Conservation (phyloP, 192 early-diverging fungal species). For the Umbelopsis ramanniana region DNA sequence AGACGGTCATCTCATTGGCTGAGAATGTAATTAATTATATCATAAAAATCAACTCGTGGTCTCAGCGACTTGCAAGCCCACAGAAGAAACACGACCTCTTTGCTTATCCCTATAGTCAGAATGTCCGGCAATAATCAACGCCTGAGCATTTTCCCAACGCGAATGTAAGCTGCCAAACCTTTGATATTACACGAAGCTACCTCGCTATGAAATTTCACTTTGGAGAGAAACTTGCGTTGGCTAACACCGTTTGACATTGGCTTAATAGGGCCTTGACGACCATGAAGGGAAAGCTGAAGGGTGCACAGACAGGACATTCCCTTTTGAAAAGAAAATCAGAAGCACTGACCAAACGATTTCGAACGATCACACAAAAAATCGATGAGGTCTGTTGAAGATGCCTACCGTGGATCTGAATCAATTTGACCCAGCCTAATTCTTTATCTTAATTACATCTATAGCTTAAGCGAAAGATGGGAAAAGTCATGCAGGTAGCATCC, state of each 20-base stretch:
- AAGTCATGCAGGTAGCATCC: constrained; percentile 96
- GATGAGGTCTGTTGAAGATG: constrained; percentile 78
- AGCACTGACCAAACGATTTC: constrained; percentile 93
- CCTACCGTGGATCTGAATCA: not conserved
- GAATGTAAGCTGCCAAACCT: constrained; percentile 68
- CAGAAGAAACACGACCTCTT: not conserved
- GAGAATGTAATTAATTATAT: not conserved
- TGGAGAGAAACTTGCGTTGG: too few relatives aligned
- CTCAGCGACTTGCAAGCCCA: not conserved
- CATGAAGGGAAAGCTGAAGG: constrained; percentile 96
- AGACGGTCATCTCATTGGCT: not conserved
- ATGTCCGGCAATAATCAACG: constrained; percentile 73
- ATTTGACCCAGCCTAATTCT: not conserved
- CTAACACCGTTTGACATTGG: not conserved
- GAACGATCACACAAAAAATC: constrained; percentile 95
- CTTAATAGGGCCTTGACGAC: constrained; percentile 85
- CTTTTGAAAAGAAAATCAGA: constrained; percentile 98
- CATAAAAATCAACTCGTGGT: not conserved
- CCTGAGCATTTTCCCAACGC: constrained; percentile 93
- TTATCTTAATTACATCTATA: constrained; percentile 38
- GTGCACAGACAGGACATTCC: constrained; percentile 97
- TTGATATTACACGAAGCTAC: too few relatives aligned
- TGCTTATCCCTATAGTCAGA: constrained; percentile 24
- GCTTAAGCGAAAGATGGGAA: constrained; percentile 98
- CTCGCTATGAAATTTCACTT: too few relatives aligned